Conservation (phyloP, 495 filamentous ascomycete genomes). For the Talaromyces wortmannii region DNA sequence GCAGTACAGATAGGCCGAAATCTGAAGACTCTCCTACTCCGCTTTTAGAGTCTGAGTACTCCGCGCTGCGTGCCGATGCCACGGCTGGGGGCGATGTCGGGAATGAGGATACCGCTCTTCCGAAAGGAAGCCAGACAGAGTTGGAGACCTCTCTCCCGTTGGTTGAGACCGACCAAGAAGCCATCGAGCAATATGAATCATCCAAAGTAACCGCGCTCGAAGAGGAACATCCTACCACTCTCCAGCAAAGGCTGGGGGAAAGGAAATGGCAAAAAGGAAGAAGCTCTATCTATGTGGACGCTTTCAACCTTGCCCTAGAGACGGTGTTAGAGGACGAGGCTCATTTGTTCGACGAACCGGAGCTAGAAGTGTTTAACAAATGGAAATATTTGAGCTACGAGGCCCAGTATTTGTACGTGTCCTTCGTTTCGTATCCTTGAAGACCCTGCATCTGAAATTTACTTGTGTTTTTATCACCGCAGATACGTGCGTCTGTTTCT, state of each 20-base stretch:
- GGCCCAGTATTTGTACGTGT: conserved; percentile 78
- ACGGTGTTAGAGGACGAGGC: conserved; percentile 87
- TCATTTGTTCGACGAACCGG: conserved; percentile 78
- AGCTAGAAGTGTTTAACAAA: conserved; percentile 67
- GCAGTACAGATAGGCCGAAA: neutral
- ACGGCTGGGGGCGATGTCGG: neutral
- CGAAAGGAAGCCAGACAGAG: conserved; percentile 47
- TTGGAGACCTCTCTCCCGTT: conserved; percentile 71
- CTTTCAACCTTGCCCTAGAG: conserved; percentile 88
- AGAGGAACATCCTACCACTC: conserved; percentile 21
- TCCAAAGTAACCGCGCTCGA: conserved; percentile 32
- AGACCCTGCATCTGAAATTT: neutral
- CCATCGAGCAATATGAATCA: conserved; percentile 75
- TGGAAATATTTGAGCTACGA: conserved; percentile 78
- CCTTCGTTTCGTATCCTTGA: neutral
- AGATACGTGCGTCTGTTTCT: conserved; percentile 92
- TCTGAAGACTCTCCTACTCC: neutral
- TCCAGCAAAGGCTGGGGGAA: conserved; percentile 44
- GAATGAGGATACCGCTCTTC: neutral
- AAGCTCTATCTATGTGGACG: conserved; percentile 95
- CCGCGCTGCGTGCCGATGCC: neutral
- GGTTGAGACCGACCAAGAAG: conserved; percentile 58
- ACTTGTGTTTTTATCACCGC: conserved; percentile 3
- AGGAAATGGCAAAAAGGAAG: conserved; percentile 54
- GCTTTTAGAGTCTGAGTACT: conserved; percentile 2